Base-by-base conservation (phyloP, 2,329 filamentous ascomycete genomes). In the Westerdykella ornata region DNA sequence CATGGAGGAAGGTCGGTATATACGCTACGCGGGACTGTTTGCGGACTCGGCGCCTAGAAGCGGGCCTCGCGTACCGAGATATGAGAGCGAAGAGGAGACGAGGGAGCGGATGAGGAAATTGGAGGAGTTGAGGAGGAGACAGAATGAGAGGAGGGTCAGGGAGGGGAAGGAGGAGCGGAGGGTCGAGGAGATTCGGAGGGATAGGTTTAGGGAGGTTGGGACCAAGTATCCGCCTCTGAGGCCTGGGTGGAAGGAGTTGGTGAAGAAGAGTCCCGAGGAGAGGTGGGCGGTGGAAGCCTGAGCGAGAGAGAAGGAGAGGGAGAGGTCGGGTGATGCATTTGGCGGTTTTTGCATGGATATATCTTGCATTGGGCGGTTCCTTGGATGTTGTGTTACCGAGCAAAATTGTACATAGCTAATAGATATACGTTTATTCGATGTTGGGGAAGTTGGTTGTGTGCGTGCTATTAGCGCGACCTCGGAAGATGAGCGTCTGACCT, bases 371-470 rank as follows among this genome's bases (percentile, higher is more conserved):
- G 53, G 22, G 54, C 34, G 3, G 13, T 29, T 26, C n/a, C 0
- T 30, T 65, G 69, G 80, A 26, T 26, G n/a, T 26, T 26, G 22
- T 26, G 22, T 26, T 26, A 26, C 22, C 7, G 22, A 9, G 22
- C 22, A 26, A 9, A 26, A 26, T 26, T 26, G 22, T 26, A 26
- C 22, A 26, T 26, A 26, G 22, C 22, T 26, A 26, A 26, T 26
- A 26, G 22, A 26, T 11, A 26, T 26, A 26, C 22, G 3, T 26
- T 26, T 26, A 26, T 11, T 11, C 12, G 22, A 26, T 9, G 22
- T 26, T 26, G 22, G 22, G 22, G 22, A 26, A 11, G 3, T 8
- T 11, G 3, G 22, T 11, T 26, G 22, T 26, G 22, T 26, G 22
- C 7, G 12, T 26, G 22, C 7, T 26, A 26, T 26, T 26, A 26